Evolutionary conservation across 2,329 filamentous ascomycete genomes (phyloP).

Genomic region (Tolypocladium inflatum): DNA sequence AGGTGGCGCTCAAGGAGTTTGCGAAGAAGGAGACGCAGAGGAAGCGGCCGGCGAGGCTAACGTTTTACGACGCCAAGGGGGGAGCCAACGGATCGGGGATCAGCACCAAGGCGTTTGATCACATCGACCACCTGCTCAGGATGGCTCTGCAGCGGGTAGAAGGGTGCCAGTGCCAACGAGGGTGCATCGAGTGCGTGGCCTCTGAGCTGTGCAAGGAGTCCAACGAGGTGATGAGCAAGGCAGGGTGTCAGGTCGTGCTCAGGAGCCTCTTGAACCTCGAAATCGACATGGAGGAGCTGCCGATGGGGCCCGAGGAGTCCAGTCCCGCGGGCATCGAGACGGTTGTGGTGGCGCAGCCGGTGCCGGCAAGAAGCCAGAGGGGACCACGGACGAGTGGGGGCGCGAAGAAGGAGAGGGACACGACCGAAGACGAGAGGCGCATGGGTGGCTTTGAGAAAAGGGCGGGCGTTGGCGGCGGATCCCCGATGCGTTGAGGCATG

Average conservation of each 20-base stretch:
- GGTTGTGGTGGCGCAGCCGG: slow-evolving; percentile 61
- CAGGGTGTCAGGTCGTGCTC: slow-evolving; percentile 72
- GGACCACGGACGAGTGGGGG: background rate
- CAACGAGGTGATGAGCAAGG: slow-evolving; percentile 91
- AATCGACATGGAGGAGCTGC: slow-evolving; percentile 74
- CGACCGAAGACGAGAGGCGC: slow-evolving; percentile 1
- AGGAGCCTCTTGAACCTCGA: slow-evolving; percentile 65
- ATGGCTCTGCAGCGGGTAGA: slow-evolving; percentile 72
- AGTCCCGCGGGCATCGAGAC: slow-evolving; percentile 71
- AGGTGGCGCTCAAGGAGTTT: slow-evolving; percentile 81
- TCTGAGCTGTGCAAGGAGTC: slow-evolving; percentile 75
- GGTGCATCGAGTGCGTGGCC: slow-evolving; percentile 85
- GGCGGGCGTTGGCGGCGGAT: background rate
- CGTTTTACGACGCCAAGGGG: slow-evolving; percentile 93
- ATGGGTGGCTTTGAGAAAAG: slow-evolving; percentile 18
- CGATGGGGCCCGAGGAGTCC: slow-evolving; percentile 71
- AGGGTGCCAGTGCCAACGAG: slow-evolving; percentile 64
- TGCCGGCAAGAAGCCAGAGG: slow-evolving; percentile 28
- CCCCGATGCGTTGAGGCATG: background rate
- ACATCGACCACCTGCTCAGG: slow-evolving; percentile 66
- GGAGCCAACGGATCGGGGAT: slow-evolving; percentile 77
- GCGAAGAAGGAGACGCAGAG: slow-evolving; percentile 57
- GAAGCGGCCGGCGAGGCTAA: slow-evolving; percentile 79
- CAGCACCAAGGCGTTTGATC: slow-evolving; percentile 88
- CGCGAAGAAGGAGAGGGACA: slow-evolving; percentile 3